Conservation (phyloP, 1,139 yeast genomes). For the Yamadazyma blattariae region DNA sequence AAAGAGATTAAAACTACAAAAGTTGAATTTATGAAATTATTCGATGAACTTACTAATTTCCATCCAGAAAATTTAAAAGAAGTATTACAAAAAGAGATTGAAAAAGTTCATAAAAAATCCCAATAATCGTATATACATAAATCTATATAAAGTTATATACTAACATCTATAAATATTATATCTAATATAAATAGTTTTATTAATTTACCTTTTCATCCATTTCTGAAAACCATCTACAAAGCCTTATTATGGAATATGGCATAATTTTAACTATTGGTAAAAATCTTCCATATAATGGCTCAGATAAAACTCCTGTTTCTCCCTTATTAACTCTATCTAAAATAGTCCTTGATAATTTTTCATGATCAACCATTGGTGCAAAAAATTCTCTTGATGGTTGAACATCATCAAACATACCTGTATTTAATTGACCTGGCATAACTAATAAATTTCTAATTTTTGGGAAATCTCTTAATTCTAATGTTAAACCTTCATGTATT, state of each 20-base stretch:
- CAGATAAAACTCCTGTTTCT: slow-evolving; percentile 49
- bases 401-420: slow-evolving; percentile 62
- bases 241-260: slow-evolving; percentile 47
- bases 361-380: slow-evolving; percentile 59
- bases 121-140: slow-evolving; percentile 5
- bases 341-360: slow-evolving; percentile 42
- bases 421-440: slow-evolving; percentile 65
- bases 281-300: slow-evolving; percentile 61
- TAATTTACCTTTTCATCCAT: slow-evolving; percentile 52
- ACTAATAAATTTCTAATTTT: slow-evolving; percentile 48
- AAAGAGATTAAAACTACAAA: slow-evolving; percentile 16
- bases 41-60: slow-evolving; percentile 46
- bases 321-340: slow-evolving; percentile 42
- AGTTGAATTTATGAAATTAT: slow-evolving; percentile 42
- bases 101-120: slow-evolving; percentile 18
- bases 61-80: slow-evolving; percentile 37
- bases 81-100: slow-evolving; percentile 28
- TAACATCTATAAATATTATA: too few species aligned
- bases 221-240: slow-evolving; percentile 48
- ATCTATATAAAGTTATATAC: background rate
- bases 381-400: slow-evolving; percentile 54
- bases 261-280: slow-evolving; percentile 51
- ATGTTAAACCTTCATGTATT: slow-evolving; percentile 55
- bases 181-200: too few species aligned
- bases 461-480: slow-evolving; percentile 36